Evolutionary conservation across 257 asterid genomes (phyloP).

Genomic region (Penstemon barbatus): DNA sequence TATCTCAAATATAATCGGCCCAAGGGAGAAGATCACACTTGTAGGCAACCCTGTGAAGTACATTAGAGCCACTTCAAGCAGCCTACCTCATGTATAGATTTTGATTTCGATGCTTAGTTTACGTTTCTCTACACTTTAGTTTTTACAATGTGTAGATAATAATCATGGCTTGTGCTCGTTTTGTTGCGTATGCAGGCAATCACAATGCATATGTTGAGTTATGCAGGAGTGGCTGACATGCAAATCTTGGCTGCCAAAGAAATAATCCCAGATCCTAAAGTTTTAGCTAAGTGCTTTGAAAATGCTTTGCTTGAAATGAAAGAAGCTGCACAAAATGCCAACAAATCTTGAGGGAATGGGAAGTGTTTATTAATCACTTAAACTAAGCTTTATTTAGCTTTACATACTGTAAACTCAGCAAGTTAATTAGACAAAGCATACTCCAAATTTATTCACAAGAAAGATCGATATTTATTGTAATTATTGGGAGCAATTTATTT

Average conservation of each 20-base stretch:
- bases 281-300: slow-evolving; percentile 67
- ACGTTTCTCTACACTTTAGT: too few relatives aligned
- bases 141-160: neutral
- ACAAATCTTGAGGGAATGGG: slow-evolving; percentile 17
- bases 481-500: slow-evolving; percentile 28
- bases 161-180: neutral
- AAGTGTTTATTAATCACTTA: too few relatives aligned
- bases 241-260: slow-evolving; percentile 79
- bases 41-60: slow-evolving; percentile 57
- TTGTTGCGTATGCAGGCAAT: slow-evolving; percentile 48
- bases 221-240: slow-evolving; percentile 68
- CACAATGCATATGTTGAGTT: slow-evolving; percentile 83
- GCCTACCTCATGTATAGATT: slow-evolving; percentile 69
- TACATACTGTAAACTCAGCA: slow-evolving; percentile 24
- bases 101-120: neutral
- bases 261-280: slow-evolving; percentile 62
- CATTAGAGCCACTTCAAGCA: slow-evolving; percentile 53
- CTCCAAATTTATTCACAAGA: slow-evolving; percentile 24
- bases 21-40: slow-evolving; percentile 59
- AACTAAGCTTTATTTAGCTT: neutral
- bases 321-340: slow-evolving; percentile 40
- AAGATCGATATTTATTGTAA: slow-evolving; percentile 26
- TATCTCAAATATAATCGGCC: slow-evolving; percentile 74
- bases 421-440: slow-evolving; percentile 21
- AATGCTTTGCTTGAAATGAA: slow-evolving; percentile 66